Evolutionary conservation across 140 eudicot species (phyloP).

Genomic region (Flaveria floridana): DNA sequence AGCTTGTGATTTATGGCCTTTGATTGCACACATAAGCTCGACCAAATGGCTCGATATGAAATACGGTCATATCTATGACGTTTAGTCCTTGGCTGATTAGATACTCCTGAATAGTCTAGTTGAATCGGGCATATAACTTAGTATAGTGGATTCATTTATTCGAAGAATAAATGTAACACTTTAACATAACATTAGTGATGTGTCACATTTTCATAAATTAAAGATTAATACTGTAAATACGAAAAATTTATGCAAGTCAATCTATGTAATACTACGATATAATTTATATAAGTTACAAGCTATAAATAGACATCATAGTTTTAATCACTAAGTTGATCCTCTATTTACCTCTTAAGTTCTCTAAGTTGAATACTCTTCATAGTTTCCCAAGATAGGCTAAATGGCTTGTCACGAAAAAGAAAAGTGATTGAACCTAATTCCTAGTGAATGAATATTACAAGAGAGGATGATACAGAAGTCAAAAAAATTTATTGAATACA

Average conservation of each 20-base stretch:
- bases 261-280: neutral
- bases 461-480: neutral
- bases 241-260: too few species aligned
- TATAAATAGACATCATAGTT: neutral
- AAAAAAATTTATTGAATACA: neutral
- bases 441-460: neutral
- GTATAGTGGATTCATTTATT: neutral
- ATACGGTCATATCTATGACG: neutral
- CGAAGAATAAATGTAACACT: neutral
- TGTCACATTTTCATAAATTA: too few species aligned
- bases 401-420: neutral
- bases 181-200: neutral
- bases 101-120: neutral
- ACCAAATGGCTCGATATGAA: neutral
- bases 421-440: neutral
- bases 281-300: neutral
- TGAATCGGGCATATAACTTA: neutral
- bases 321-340: neutral
- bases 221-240: too few species aligned
- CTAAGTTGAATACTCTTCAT: neutral
- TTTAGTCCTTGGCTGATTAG: neutral
- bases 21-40: neutral
- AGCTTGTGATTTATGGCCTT: neutral
- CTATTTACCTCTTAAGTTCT: neutral
- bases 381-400: neutral